Percentiles rank a stretch among this genome's conserved stretches.
Conservation (phyloP, 345 rosid species). For the Microthlaspi erraticum region DNA sequence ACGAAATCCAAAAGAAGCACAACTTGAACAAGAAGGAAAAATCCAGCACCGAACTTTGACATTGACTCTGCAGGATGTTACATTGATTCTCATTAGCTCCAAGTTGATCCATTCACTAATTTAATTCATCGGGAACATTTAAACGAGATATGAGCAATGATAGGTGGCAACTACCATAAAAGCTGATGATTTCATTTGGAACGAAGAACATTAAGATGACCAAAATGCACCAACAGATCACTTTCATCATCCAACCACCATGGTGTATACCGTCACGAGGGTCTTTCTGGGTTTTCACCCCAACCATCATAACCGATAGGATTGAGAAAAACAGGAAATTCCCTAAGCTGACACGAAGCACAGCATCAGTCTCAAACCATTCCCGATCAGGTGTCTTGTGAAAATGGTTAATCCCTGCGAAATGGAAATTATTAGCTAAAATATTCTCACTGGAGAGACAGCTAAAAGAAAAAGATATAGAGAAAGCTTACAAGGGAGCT, state of each 20-base stretch:
- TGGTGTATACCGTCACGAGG: conserved; percentile 97
- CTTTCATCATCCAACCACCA: conserved; percentile 99
- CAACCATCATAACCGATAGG: conserved; percentile 80
- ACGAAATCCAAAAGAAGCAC: conserved; percentile 98
- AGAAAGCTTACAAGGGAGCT: conserved; percentile 80
- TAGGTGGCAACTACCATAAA: conserved; percentile 62
- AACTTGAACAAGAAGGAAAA: conserved; percentile 97
- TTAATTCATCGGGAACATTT: background rate
- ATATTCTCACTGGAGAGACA: background rate
- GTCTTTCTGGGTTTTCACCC: conserved; percentile 92
- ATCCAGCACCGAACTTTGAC: conserved; percentile 96
- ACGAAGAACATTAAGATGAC: conserved; percentile 94
- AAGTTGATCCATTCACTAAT: background rate
- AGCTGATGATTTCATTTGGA: conserved; percentile 89
- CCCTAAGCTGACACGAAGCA: conserved; percentile 95
- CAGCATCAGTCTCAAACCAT: conserved; percentile 99
- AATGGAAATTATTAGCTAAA: conserved; percentile 6
- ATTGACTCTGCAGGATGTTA: conserved; percentile 62
- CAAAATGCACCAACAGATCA: conserved; percentile 84
- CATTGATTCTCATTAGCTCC: background rate
- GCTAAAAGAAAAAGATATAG: background rate
- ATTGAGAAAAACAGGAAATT: conserved; percentile 87
- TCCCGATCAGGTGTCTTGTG: conserved; percentile 86
- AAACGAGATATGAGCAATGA: background rate
- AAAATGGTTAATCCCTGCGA: conserved; percentile 93